Percentiles rank a stretch among this genome's conserved stretches.
These are phyloP conservation scores for Xylariaceae sp. DNA, from an alignment of 2,329 filamentous ascomycete genomes.

Conservation along the genomic window DNA sequence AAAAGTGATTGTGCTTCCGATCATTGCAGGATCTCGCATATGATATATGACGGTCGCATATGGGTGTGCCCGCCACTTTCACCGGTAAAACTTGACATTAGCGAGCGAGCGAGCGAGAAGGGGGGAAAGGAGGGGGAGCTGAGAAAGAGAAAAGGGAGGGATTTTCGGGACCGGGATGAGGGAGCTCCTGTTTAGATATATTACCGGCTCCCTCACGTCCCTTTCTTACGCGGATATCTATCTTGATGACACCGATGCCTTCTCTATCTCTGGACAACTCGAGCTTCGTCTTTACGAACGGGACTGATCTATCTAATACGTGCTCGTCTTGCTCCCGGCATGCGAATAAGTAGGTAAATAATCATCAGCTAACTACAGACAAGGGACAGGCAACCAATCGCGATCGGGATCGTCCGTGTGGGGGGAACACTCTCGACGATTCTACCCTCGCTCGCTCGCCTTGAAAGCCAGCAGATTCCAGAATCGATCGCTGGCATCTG, in stretches of 20 bases:
- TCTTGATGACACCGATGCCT: neutral
- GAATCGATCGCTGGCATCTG: neutral
- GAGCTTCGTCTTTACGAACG: neutral
- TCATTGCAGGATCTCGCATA: neutral
- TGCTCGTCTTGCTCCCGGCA: too few species aligned
- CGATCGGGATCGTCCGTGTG: neutral
- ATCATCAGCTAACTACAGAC: neutral
- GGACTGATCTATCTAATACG: too few species aligned
- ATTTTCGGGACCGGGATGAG: neutral
- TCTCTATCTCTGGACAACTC: neutral
- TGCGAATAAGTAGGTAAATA: too few species aligned
- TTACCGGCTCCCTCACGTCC: neutral
- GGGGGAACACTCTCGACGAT: neutral
- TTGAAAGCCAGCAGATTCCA: neutral
- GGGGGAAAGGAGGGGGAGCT: too few species aligned
- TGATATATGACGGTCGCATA: neutral
- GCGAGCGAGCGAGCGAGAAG: too few species aligned
- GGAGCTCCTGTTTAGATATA: neutral
- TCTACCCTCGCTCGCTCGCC: too few species aligned
- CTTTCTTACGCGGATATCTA: neutral
- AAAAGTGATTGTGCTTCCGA: constrained; percentile 5
- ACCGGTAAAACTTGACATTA: neutral
- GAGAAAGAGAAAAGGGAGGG: neutral
- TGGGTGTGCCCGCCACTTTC: neutral
- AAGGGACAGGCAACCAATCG: neutral